A percentile compares a stretch with the other conserved stretches of the same genome.
These are phyloP conservation scores for Aspergillus uvarum DNA, from an alignment of 2,329 filamentous ascomycete genomes.

Conservation along the genomic window DNA sequence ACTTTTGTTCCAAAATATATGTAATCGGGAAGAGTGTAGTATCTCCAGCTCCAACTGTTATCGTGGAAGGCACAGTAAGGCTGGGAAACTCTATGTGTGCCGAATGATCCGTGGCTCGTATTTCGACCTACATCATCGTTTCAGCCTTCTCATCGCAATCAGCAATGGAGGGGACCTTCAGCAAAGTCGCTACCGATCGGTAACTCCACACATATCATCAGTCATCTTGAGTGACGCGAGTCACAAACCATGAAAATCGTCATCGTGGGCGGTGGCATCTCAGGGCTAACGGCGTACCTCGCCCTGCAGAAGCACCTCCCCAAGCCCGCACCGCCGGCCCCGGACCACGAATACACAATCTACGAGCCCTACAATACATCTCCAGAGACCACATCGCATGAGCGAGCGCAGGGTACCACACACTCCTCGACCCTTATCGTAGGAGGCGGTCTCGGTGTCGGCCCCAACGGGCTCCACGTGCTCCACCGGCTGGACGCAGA, in stretches of 20 bases:
- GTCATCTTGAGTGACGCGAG: neutral
- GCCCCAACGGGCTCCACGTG: constrained; percentile 43
- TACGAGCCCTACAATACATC: constrained; percentile 44
- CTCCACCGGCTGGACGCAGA: constrained; percentile 38
- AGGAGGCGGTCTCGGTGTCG: constrained; percentile 41
- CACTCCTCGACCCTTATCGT: constrained; percentile 38
- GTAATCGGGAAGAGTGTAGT: too few species aligned
- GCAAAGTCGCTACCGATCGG: too few species aligned
- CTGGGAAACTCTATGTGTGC: too few species aligned
- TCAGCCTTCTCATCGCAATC: too few species aligned
- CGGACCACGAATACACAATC: constrained; percentile 35
- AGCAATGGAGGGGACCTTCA: too few species aligned
- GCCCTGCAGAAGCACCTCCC: constrained; percentile 43
- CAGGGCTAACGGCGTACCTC: constrained; percentile 42
- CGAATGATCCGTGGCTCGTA: too few species aligned
- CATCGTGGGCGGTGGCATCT: constrained; percentile 47
- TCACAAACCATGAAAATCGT: constrained; percentile 40
- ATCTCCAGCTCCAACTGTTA: too few species aligned
- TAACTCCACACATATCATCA: too few species aligned
- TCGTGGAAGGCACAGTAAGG: too few species aligned
- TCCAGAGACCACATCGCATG: constrained; percentile 21
- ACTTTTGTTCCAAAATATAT: too few species aligned
- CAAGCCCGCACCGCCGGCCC: constrained; percentile 7
- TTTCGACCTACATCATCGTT: too few species aligned
- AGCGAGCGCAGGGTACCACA: constrained; percentile 20